phyloP scores from a whole-genome alignment of 305 asterid genomes.

The Solanum hybrid region DNA sequence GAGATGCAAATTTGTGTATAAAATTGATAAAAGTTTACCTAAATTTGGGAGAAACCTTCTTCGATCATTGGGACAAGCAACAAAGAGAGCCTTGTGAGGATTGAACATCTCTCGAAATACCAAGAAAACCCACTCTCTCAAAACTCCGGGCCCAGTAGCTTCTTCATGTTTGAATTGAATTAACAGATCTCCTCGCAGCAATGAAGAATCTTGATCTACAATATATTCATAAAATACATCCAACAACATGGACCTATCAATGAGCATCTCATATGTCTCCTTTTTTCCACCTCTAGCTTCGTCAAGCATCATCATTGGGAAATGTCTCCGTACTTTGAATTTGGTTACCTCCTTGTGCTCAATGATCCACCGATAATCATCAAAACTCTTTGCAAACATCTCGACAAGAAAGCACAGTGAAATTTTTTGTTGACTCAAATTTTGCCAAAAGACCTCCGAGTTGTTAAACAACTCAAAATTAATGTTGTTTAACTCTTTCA shows the following conservation, averaged over 20 bases:
- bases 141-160: not conserved
- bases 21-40: not conserved
- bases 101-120: not conserved
- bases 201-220: not conserved
- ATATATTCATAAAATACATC: not conserved
- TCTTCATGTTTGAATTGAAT: not conserved
- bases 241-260: not conserved
- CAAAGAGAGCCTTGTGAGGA: not conserved
- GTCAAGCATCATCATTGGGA: not conserved
- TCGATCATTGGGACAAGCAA: constrained; percentile 11
- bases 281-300: not conserved
- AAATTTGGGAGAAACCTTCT: constrained; percentile 24
- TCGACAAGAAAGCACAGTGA: not conserved
- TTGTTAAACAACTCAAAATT: not conserved
- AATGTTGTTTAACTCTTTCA: not conserved
- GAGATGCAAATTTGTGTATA: not conserved
- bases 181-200: not conserved
- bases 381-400: not conserved
- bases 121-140: not conserved
- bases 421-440: not conserved
- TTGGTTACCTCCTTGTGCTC: not conserved
- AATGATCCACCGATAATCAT: not conserved
- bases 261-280: not conserved
- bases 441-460: not conserved
- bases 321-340: not conserved